These are phyloP conservation scores for Haberlea rhodopensis DNA, from an alignment of 257 asterid genomes.

Conservation along the genomic window DNA sequence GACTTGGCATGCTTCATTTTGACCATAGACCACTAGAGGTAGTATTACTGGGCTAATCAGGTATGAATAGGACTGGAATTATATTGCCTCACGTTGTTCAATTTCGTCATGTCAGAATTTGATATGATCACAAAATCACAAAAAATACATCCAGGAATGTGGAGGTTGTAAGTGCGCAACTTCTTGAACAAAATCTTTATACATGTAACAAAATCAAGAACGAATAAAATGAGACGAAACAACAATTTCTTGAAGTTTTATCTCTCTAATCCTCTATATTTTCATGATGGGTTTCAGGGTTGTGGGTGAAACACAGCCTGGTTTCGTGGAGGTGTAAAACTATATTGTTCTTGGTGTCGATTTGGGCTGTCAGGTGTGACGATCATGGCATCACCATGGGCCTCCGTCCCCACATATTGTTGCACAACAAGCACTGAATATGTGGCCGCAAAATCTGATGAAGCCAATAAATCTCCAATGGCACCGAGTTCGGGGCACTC, in stretches of 20 bases:
- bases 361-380: constrained; percentile 52
- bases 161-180: no score
- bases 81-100: no score
- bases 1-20: no score
- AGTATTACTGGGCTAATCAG: no score
- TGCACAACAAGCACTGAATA: constrained; percentile 86
- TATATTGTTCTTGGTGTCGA: constrained; percentile 31
- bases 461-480: constrained; percentile 82
- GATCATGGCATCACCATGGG: constrained; percentile 36
- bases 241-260: neutral
- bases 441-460: constrained; percentile 76
- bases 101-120: no score
- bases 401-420: constrained; percentile 64
- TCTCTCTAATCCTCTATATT: neutral
- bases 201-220: no score
- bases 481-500: constrained; percentile 96
- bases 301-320: constrained; percentile 42
- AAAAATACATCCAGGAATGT: no score
- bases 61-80: no score
- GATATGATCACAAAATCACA: no score
- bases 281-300: constrained; percentile 30
- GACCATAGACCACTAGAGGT: no score
- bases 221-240: no score
- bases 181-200: no score
- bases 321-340: constrained; percentile 28